Base-by-base conservation (phyloP, 257 asterid genomes). In the Paraleonurus japonicus region DNA sequence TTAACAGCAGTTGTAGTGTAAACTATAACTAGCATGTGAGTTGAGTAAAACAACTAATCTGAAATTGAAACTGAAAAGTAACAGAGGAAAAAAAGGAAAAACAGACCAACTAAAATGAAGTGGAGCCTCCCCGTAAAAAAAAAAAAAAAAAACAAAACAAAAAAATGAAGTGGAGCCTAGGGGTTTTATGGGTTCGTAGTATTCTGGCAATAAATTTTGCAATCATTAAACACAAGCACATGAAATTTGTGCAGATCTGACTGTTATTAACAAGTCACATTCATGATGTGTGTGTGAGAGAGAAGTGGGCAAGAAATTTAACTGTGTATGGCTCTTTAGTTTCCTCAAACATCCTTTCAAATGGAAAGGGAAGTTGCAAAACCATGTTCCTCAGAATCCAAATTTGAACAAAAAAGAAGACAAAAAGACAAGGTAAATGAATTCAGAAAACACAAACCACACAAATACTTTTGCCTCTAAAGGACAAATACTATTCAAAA, bases 351-450 rank as follows among this genome's bases (percentile, higher is more conserved):
- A 39, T 33, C 32, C 43, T 24, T 16, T 17, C 23, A 12, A 24
- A 41, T 41, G 17, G 9, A 16, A 57, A 67, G 33, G 26, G 51
- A 41, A 39, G 37, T 39, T 15, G 5, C 39, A 19, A 17, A n/a
- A 24, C 23, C 26, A 51, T 73, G 71, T 37, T 24, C 48, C 47
- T 51, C 65, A n/a, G 17, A 53, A 51, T n/a, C 39, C 7, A 33
- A 8, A 62, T 51, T 62, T 62, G 77, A 51, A 51, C 16, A 16
- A 35, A 51, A 63, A 62, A 35, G 51, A 20, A 37, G 61, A 32
- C 61, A 1, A 4, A 13, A 22, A 20, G 43, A 47, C 33, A 54
- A 59, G 60, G 76, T 48, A 20, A 61, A 30, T n/a, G n/a, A n/a
- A n/a, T n/a, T 28, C 45, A 22, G 53, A 48, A 61, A 72, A 48